phyloP scores from a whole-genome alignment of 352 stramenopile species.

The Pythium apleroticum region DNA sequence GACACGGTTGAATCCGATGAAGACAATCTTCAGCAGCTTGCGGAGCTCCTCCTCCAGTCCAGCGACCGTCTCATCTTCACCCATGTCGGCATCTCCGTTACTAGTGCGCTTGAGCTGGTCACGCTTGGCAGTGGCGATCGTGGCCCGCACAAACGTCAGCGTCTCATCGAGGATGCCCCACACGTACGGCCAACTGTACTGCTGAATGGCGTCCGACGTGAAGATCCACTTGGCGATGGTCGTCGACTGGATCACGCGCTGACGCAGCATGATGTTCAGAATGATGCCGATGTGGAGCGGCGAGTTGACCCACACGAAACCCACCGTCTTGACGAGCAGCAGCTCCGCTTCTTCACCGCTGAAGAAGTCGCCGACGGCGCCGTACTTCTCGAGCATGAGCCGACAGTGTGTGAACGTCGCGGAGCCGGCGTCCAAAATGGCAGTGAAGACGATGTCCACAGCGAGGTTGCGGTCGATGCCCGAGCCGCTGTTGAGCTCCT shows the following conservation, averaged over 20 bases:
- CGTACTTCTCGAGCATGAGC: slow-evolving; percentile 79
- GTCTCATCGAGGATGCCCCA: slow-evolving; percentile 82
- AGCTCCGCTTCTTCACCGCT: slow-evolving; percentile 49
- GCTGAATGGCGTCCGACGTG: slow-evolving; percentile 74
- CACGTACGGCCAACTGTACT: slow-evolving; percentile 89
- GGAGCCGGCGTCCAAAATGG: slow-evolving; percentile 68
- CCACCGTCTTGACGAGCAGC: slow-evolving; percentile 65
- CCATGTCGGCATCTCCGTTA: slow-evolving; percentile 51
- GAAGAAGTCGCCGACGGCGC: slow-evolving; percentile 50
- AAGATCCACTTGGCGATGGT: slow-evolving; percentile 83
- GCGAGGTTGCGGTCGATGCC: slow-evolving; percentile 48
- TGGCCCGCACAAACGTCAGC: slow-evolving; percentile 50
- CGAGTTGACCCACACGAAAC: slow-evolving; percentile 78
- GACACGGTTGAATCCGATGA: slow-evolving; percentile 70
- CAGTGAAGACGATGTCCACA: slow-evolving; percentile 75
- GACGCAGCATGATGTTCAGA: slow-evolving; percentile 77
- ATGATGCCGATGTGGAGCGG: slow-evolving; percentile 83
- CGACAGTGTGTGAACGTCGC: slow-evolving; percentile 86
- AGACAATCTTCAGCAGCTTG: slow-evolving; percentile 54
- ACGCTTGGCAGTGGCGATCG: slow-evolving; percentile 35
- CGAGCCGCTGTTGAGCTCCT: slow-evolving; percentile 40
- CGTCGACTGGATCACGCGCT: slow-evolving; percentile 57
- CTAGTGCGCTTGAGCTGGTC: slow-evolving; percentile 32
- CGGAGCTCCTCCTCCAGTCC: slow-evolving; percentile 47
- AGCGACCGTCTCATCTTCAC: slow-evolving; percentile 36